Percentiles rank a stretch among this genome's conserved stretches.
Conservation (phyloP, 1,284 basidiomycete species). For the Apiotrichum mycotoxinovorans region DNA sequence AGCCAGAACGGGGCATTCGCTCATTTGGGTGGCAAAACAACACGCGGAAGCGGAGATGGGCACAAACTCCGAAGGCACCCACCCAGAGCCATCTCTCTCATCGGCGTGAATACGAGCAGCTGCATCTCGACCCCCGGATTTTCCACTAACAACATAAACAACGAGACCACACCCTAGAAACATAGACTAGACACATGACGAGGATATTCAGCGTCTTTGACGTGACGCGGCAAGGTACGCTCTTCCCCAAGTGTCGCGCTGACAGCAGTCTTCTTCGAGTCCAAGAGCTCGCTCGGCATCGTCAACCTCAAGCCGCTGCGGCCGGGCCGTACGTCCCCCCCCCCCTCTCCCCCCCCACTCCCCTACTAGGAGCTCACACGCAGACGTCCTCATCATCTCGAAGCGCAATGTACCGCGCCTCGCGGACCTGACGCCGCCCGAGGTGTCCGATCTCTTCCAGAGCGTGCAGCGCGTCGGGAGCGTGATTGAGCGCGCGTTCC, state of each 20-base stretch:
- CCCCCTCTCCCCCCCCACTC: neutral
- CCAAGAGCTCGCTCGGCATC: constrained; percentile 68
- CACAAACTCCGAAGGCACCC: too few relatives aligned
- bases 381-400: constrained; percentile 86
- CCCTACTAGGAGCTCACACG: neutral
- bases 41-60: too few relatives aligned
- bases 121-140: too few relatives aligned
- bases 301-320: constrained; percentile 91
- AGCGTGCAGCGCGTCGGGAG: constrained; percentile 59
- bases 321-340: constrained; percentile 70
- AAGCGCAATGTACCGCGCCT: constrained; percentile 70
- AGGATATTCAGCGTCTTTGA: constrained; percentile 70
- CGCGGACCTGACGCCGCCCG: constrained; percentile 64
- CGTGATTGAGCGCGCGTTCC: constrained; percentile 50
- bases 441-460: constrained; percentile 72
- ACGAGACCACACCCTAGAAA: neutral
- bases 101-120: too few relatives aligned
- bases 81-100: too few relatives aligned
- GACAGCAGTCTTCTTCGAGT: constrained; percentile 63
- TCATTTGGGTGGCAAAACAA: too few relatives aligned
- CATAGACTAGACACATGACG: constrained; percentile 38
- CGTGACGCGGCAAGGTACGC: constrained; percentile 64
- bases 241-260: neutral
- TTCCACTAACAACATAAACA: neutral
- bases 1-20: too few relatives aligned